Conservation (phyloP, 257 asterid species). For the Solanum acaule region DNA sequence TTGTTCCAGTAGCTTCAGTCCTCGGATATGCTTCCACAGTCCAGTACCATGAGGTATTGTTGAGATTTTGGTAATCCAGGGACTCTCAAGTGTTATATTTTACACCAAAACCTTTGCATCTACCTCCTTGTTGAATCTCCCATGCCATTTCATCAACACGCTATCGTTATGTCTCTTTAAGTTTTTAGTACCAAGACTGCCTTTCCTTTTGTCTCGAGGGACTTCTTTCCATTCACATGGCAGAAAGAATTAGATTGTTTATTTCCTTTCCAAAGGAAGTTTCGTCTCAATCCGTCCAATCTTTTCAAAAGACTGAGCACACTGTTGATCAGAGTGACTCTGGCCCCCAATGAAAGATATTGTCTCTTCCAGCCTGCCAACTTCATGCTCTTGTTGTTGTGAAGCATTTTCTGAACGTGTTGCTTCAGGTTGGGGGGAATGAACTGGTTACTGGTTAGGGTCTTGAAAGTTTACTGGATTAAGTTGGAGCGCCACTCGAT, state of each 20-base stretch:
- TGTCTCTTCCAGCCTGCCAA: neutral
- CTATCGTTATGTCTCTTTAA: neutral
- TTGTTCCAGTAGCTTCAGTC: neutral
- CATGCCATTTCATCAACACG: neutral
- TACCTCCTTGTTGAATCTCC: neutral
- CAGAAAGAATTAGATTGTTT: neutral
- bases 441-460: neutral
- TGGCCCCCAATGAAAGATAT: neutral
- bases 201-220: neutral
- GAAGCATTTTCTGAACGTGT: neutral
- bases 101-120: neutral
- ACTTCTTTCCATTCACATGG: neutral
- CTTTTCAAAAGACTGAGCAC: neutral
- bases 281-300: neutral
- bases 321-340: neutral
- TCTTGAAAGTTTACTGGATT: neutral
- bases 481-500: neutral
- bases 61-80: neutral
- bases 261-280: neutral
- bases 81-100: neutral
- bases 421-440: neutral
- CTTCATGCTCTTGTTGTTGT: neutral
- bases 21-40: neutral
- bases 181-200: neutral
- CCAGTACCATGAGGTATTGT: neutral